These are phyloP conservation scores for Mycosarcoma maydis DNA, from an alignment of 1,284 basidiomycete species.

Conservation along the genomic window DNA sequence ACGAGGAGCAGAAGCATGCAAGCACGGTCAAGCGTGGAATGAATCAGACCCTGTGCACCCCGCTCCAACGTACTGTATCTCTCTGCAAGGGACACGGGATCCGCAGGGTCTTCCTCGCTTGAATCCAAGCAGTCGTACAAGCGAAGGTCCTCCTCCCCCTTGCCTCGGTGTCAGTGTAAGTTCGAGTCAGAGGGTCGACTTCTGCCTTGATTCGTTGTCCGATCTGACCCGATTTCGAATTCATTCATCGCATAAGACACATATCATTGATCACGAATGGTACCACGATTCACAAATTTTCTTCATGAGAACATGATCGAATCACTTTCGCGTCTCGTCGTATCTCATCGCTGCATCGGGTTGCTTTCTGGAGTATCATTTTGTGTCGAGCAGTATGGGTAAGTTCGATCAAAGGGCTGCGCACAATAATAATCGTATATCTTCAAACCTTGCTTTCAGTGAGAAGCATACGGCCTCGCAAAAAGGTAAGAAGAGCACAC, in stretches of 20 bases:
- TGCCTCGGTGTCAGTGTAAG: constrained; percentile 29
- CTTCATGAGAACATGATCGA: too few species aligned
- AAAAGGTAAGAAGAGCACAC: too few species aligned
- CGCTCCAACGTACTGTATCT: not conserved
- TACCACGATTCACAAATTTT: not conserved
- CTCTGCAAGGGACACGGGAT: constrained; percentile 19
- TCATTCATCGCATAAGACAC: too few species aligned
- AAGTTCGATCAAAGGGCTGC: too few species aligned
- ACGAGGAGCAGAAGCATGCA: constrained; percentile 2
- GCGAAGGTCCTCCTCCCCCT: constrained; percentile 8
- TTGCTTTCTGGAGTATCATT: too few species aligned
- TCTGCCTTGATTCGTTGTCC: constrained; percentile 9
- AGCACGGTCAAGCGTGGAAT: not conserved
- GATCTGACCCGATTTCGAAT: not conserved
- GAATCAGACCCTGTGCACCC: not conserved
- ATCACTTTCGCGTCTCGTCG: too few species aligned
- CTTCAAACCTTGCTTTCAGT: too few species aligned
- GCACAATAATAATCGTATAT: too few species aligned
- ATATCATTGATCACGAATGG: too few species aligned
- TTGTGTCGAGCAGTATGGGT: too few species aligned
- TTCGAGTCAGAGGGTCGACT: constrained; percentile 25
- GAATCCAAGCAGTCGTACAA: not conserved
- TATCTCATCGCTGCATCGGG: too few species aligned
- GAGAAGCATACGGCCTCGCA: too few species aligned
- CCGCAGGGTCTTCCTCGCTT: constrained; percentile 11